Conservation (phyloP, 1,284 basidiomycete species). For the Apiotrichum brassicae region DNA sequence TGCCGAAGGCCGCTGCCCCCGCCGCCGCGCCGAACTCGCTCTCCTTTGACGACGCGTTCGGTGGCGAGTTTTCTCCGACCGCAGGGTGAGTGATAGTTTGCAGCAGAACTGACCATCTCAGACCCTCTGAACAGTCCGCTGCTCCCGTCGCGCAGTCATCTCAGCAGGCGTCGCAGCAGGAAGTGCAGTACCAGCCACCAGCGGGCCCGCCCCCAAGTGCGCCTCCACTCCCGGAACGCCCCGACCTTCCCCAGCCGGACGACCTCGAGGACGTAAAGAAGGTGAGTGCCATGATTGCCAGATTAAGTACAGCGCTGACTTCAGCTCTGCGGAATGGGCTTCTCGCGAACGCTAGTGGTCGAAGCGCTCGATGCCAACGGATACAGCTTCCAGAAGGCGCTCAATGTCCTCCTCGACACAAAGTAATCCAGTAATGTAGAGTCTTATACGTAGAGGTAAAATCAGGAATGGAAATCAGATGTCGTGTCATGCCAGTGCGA, state of each 20-base stretch:
- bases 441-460: too few relatives aligned
- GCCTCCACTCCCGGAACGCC: constrained; percentile 33
- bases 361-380: constrained; percentile 45
- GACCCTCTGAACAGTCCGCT: background rate
- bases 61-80: constrained; percentile 37
- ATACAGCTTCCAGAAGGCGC: constrained; percentile 46
- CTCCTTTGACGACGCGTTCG: constrained; percentile 56
- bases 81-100: background rate
- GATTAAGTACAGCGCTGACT: background rate
- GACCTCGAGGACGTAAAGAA: constrained; percentile 48
- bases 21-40: constrained; percentile 26
- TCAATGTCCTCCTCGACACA: constrained; percentile 40
- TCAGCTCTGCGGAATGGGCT: constrained; percentile 46
- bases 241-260: constrained; percentile 35
- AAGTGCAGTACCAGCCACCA: too few relatives aligned
- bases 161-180: too few relatives aligned
- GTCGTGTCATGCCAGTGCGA: too few relatives aligned
- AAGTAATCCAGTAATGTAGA: too few relatives aligned
- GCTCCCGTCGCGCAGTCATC: too few relatives aligned
- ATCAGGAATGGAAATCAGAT: too few relatives aligned
- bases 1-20: constrained; percentile 1
- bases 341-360: constrained; percentile 39
- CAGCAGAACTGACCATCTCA: background rate
- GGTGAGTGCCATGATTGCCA: constrained; percentile 21
- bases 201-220: background rate